phyloP scores from a whole-genome alignment of 352 stramenopile species.

The Globisporangium uncinulatum region DNA sequence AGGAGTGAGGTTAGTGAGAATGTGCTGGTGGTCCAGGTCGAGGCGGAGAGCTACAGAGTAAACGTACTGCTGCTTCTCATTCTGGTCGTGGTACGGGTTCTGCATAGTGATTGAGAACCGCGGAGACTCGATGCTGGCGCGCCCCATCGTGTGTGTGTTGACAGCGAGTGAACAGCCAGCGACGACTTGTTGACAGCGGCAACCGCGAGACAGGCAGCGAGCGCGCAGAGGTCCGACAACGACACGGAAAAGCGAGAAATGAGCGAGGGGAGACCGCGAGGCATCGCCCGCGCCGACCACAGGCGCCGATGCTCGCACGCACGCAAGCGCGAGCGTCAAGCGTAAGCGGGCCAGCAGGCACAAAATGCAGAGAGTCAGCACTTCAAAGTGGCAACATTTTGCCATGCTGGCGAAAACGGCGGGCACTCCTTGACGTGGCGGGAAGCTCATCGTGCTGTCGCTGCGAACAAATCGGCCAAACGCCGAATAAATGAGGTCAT shows the following conservation, averaged over 20 bases:
- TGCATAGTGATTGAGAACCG: slow-evolving; percentile 14
- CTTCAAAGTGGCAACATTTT: neutral
- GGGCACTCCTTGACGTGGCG: neutral
- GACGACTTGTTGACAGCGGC: too few relatives aligned
- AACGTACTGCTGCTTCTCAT: slow-evolving; percentile 6
- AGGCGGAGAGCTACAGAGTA: neutral
- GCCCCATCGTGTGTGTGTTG: neutral
- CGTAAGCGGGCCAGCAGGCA: too few relatives aligned
- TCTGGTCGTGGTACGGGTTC: slow-evolving; percentile 10
- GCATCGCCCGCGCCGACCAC: neutral
- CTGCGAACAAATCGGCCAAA: too few relatives aligned
- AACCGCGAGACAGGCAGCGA: neutral
- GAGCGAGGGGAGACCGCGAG: neutral
- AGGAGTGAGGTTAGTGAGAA: too few relatives aligned
- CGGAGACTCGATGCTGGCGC: slow-evolving; percentile 8
- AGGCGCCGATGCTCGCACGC: neutral
- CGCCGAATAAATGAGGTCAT: too few relatives aligned
- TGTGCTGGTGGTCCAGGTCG: too few relatives aligned
- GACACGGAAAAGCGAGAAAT: neutral
- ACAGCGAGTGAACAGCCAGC: neutral
- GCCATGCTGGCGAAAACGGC: neutral
- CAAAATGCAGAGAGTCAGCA: neutral
- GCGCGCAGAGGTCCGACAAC: neutral
- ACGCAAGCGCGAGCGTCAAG: too few relatives aligned
- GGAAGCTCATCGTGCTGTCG: neutral